phyloP scores from a whole-genome alignment of 140 eudicot genomes.

The Flaveria floridana region DNA sequence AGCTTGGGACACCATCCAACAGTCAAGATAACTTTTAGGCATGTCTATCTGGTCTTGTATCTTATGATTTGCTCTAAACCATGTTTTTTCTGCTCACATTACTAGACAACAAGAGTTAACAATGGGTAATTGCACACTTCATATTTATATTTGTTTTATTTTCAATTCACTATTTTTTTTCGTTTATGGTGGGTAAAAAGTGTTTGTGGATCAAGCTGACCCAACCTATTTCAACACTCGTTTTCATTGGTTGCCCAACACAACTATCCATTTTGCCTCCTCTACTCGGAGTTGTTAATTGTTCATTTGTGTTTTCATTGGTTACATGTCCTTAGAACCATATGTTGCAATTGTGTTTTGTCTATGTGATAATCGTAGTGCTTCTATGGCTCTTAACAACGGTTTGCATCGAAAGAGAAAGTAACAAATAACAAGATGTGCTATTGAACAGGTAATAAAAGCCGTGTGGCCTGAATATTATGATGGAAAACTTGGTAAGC shows the following conservation, averaged over 20 bases:
- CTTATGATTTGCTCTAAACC: neutral
- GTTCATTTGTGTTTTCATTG: neutral
- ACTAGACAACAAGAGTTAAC: neutral
- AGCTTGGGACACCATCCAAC: too few relatives aligned
- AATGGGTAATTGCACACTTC: neutral
- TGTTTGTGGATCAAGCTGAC: neutral
- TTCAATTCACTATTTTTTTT: neutral
- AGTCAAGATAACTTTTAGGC: neutral
- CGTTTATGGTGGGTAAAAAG: neutral
- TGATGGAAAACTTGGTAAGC: slow-evolving; percentile 41
- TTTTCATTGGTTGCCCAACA: neutral
- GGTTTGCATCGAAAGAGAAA: slow-evolving; percentile 70
- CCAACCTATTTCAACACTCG: neutral
- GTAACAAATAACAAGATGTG: slow-evolving; percentile 63
- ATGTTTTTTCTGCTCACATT: too few relatives aligned
- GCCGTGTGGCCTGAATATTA: too few relatives aligned
- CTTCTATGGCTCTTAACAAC: slow-evolving; percentile 79
- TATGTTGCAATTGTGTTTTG: neutral
- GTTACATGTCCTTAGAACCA: neutral
- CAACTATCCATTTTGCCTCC: too few relatives aligned
- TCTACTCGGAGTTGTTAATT: too few relatives aligned
- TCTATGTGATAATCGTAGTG: slow-evolving; percentile 38
- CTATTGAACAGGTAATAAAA: neutral
- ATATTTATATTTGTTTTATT: neutral
- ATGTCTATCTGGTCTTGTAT: slow-evolving; percentile 9